Base-by-base conservation (phyloP, 768 basidiomycete genomes). In the Hirschioporus abietinus region DNA sequence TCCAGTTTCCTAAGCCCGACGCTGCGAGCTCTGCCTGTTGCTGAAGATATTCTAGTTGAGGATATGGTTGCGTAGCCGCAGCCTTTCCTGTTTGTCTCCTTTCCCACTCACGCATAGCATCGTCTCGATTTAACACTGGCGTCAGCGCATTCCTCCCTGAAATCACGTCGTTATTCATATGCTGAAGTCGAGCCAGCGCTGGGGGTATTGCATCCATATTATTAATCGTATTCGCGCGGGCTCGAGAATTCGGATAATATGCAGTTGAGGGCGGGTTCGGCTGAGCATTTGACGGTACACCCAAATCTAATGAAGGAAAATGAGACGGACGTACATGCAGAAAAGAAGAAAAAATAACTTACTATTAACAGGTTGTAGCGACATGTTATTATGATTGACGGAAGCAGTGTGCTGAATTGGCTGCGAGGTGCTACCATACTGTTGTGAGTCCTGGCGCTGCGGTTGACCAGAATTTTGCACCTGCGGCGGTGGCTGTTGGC, bases 61-160 rank as follows among this genome's bases (percentile, higher is more conserved):
- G 94, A 72, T 96, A 95, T 26, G 90, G 88, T 72, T 90, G 87
- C 18, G 87, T 85, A n/a, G 86, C 86, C 15, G 81, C 77, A 0
- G 86, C 82, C 71, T 90, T 90, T 20, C 89, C 92, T 12, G 88
- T 79, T 74, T 95, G 92, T 68, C 95, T 81, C 70, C 95, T 79
- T 77, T 99, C 97, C 96, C 96, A 99, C 78, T 98, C 96, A 58
- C 90, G 86, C 82, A 94, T 91, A 59, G 93, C 91, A 69, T 99
- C 96, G 70, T 99, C 96, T 64, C 96, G 84, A 71, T 96, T 96
- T 70, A 99, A 78, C 34, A 97, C 95, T 1, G 96, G 96, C 17
- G 95, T 97, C 76, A 97, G 76, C 24, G 93, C 91, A 71, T 93
- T 93, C 65, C 93, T 83, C 57, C 88, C 86, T 63, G 80, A 85